Evolutionary conservation across 2,329 filamentous ascomycete genomes (phyloP).

Genomic region (Xylaria sp.): DNA sequence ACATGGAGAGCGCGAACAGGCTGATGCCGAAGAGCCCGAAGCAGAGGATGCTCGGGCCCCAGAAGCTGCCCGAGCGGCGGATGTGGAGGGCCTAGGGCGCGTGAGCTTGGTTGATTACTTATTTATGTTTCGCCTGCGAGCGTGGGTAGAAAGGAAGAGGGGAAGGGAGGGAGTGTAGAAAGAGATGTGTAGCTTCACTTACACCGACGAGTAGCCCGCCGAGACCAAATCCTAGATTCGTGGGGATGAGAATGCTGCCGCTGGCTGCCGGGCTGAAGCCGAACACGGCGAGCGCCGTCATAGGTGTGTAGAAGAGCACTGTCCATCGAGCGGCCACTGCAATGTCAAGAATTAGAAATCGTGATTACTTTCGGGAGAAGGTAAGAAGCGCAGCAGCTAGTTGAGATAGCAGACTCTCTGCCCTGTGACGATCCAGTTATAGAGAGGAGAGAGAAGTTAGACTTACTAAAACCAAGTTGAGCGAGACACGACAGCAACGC

Average conservation of each 20-base stretch:
- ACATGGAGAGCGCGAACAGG: constrained; percentile 64
- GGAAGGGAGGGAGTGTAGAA: not conserved
- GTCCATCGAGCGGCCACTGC: constrained; percentile 79
- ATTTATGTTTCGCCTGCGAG: not conserved
- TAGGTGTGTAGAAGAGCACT: constrained; percentile 82
- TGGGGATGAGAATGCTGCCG: constrained; percentile 81
- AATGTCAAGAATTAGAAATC: constrained; percentile 9
- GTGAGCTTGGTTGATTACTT: constrained; percentile 1
- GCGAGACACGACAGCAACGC: constrained; percentile 78
- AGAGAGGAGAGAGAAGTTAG: not conserved
- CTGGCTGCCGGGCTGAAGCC: constrained; percentile 75
- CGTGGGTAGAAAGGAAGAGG: not conserved
- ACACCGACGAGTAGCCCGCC: constrained; percentile 77
- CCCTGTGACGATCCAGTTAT: not conserved
- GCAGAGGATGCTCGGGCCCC: constrained; percentile 68
- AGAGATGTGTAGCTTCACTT: constrained; percentile 34
- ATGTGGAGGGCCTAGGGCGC: constrained; percentile 73
- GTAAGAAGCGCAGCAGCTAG: not conserved
- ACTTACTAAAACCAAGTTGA: constrained; percentile 72
- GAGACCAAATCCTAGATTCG: constrained; percentile 80
- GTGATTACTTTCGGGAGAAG: not conserved
- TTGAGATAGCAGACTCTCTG: not conserved
- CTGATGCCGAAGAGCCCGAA: constrained; percentile 70
- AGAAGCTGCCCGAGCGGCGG: constrained; percentile 77
- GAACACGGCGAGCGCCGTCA: constrained; percentile 81